Evolutionary conservation across 2,329 filamentous ascomycete genomes (phyloP).

Genomic region (Cryphonectria radicalis): DNA sequence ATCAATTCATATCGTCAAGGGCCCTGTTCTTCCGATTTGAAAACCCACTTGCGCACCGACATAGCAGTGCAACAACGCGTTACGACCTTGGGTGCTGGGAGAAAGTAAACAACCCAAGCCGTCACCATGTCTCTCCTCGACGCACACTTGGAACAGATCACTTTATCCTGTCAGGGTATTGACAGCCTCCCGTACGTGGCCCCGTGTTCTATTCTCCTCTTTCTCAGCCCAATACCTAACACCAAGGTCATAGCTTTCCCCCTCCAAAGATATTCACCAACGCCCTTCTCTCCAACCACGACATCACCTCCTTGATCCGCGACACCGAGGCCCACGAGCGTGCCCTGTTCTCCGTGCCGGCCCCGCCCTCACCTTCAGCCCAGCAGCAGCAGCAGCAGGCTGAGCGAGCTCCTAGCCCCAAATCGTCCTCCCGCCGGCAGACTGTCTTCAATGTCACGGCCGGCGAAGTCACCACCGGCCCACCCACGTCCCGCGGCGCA

Average conservation of each 20-base stretch:
- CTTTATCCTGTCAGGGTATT: constrained; percentile 76
- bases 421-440: constrained; percentile 52
- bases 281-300: constrained; percentile 82
- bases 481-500: constrained; percentile 47
- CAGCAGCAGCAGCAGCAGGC: constrained; percentile 45
- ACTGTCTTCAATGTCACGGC: constrained; percentile 70
- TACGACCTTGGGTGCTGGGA: background rate
- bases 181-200: constrained; percentile 69
- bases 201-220: background rate
- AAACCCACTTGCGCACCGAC: no score
- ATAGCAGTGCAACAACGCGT: background rate
- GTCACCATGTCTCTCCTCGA: constrained; percentile 68
- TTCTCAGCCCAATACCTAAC: background rate
- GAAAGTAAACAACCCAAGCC: constrained; percentile 22
- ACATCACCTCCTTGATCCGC: constrained; percentile 92
- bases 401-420: constrained; percentile 43
- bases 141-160: constrained; percentile 76
- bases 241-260: constrained; percentile 67
- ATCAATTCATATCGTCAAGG: background rate
- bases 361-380: constrained; percentile 58
- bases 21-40: no score
- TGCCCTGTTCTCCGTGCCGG: constrained; percentile 89
- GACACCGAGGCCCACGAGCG: constrained; percentile 95
- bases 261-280: constrained; percentile 95
- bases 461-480: constrained; percentile 64